These are phyloP conservation scores for Ceratocystis albifundus DNA, from an alignment of 2,329 filamentous ascomycete genomes.

Conservation along the genomic window DNA sequence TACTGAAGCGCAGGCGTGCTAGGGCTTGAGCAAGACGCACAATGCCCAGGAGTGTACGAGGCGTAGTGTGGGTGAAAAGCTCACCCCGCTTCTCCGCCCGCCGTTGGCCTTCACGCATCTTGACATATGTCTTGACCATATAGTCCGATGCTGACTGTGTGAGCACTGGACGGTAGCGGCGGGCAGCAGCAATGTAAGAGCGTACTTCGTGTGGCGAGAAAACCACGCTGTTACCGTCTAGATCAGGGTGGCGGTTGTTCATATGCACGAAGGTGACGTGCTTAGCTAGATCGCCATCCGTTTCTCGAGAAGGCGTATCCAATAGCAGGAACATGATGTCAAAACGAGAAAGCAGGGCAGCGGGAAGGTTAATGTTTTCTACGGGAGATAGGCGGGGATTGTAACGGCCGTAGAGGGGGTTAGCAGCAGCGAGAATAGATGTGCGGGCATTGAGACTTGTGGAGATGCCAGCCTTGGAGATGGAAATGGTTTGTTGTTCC, in stretches of 20 bases:
- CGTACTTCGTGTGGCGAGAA: slow-evolving; percentile 90
- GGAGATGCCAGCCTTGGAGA: slow-evolving; percentile 61
- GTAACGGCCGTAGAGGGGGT: slow-evolving; percentile 94
- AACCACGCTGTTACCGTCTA: slow-evolving; percentile 42
- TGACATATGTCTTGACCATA: slow-evolving; percentile 92
- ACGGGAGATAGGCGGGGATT: slow-evolving; percentile 95
- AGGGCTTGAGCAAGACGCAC: slow-evolving; percentile 89
- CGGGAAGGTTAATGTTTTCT: slow-evolving; percentile 98
- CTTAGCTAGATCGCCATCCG: slow-evolving; percentile 83
- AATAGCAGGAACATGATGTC: slow-evolving; percentile 94
- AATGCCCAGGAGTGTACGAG: slow-evolving; percentile 84
- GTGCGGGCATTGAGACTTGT: slow-evolving; percentile 88
- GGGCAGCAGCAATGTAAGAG: slow-evolving; percentile 87
- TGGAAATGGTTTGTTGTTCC: slow-evolving; percentile 79
- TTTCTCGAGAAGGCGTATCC: slow-evolving; percentile 80
- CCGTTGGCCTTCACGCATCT: slow-evolving; percentile 83
- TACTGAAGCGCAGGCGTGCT: slow-evolving; percentile 79
- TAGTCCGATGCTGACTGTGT: slow-evolving; percentile 83
- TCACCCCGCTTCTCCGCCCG: slow-evolving; percentile 82
- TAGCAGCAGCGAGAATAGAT: slow-evolving; percentile 89
- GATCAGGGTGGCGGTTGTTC: slow-evolving; percentile 83
- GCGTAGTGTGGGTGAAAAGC: slow-evolving; percentile 87
- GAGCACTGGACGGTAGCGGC: slow-evolving; percentile 76
- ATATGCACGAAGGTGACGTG: slow-evolving; percentile 97
- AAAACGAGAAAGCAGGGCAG: slow-evolving; percentile 90